Base-by-base conservation (phyloP, 176 grass and related monocot genomes). In the Juncus inflexus region DNA sequence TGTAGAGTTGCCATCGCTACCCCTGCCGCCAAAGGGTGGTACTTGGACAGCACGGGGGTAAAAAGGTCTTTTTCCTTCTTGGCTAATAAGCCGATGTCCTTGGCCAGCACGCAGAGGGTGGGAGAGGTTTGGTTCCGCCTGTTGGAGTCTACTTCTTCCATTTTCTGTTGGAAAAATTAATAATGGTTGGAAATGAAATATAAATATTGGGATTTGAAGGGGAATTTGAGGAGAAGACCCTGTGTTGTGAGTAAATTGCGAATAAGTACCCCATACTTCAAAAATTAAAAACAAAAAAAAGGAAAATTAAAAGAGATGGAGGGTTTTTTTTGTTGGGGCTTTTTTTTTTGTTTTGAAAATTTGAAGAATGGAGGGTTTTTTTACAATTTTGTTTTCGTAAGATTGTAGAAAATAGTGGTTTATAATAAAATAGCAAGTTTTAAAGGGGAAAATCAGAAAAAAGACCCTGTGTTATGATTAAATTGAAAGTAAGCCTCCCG, bases 111-210 rank as follows among this genome's bases (percentile, higher is more conserved):
- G 66, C 84, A 86, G 51, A 97, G 78, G 56, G 91, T 78, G 61
- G 94, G 94, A 49, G 77, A 76, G 37, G 76, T 87, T 71, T 69
- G 64, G 61, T 73, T 74, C 74, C 87, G 84, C 42, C 88, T 77
- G 65, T 88, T 97, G 50, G 77, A 91, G 77, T 97, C 94, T 41
- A 89, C 94, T 87, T 91, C 85, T 84, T 97, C 94, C 94, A 97
- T 97, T 86, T 72, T 97, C 94, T 97, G 70, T 45, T 86, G 3
- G 78, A 66, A 73, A 58, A 12, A 61, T n/a, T n/a, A n/a, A 79
- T 36, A 62, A 36, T 56, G 38, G 19, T 0, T 28, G 19, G 19
- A n/a, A n/a, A n/a, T n/a, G n/a, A n/a, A n/a, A n/a, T n/a, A n/a
- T n/a, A n/a, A n/a, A n/a, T n/a, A n/a, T n/a, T n/a, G n/a, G n/a